Evolutionary conservation across 768 basidiomycete genomes (phyloP).

Genomic region (Crepidotus variabilis): DNA sequence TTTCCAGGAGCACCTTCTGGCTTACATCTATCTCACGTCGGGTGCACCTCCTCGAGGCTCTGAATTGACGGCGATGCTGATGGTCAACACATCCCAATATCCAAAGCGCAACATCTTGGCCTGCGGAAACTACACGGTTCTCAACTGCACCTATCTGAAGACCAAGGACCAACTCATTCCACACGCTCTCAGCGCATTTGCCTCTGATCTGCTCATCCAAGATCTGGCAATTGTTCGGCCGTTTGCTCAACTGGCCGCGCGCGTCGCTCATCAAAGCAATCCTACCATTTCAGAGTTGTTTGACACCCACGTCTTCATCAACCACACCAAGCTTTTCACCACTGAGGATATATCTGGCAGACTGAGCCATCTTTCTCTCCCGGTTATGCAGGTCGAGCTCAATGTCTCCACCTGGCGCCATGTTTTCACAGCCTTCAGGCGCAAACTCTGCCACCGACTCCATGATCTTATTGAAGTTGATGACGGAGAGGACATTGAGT

Average conservation of each 20-base stretch:
- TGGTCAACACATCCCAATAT: slow-evolving; percentile 4
- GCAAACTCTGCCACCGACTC: not conserved
- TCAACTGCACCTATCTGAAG: slow-evolving; percentile 18
- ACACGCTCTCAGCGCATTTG: slow-evolving; percentile 19
- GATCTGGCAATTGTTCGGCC: slow-evolving; percentile 17
- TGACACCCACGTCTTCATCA: not conserved
- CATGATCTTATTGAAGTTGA: not conserved
- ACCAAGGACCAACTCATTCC: slow-evolving; percentile 23
- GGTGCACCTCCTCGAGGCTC: slow-evolving; percentile 15
- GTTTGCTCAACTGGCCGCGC: slow-evolving; percentile 8
- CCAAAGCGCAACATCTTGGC: slow-evolving; percentile 10
- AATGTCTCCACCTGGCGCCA: not conserved
- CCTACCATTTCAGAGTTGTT: not conserved
- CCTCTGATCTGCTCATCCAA: slow-evolving; percentile 22
- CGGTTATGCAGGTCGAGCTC: not conserved
- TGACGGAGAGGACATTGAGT: slow-evolving; percentile 13
- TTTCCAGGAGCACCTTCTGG: slow-evolving; percentile 1
- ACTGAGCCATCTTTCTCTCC: not conserved
- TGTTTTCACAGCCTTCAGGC: not conserved
- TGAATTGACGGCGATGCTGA: slow-evolving; percentile 7
- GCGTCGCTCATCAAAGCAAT: not conserved
- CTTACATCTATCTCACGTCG: slow-evolving; percentile 7
- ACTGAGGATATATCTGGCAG: not conserved
- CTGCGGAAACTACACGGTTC: slow-evolving; percentile 11
- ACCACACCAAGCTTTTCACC: not conserved